Evolutionary conservation across 495 filamentous ascomycete species (phyloP), one percentile per base, ranked within the genome.

Genomic region (Neurospora cerealis): DNA sequence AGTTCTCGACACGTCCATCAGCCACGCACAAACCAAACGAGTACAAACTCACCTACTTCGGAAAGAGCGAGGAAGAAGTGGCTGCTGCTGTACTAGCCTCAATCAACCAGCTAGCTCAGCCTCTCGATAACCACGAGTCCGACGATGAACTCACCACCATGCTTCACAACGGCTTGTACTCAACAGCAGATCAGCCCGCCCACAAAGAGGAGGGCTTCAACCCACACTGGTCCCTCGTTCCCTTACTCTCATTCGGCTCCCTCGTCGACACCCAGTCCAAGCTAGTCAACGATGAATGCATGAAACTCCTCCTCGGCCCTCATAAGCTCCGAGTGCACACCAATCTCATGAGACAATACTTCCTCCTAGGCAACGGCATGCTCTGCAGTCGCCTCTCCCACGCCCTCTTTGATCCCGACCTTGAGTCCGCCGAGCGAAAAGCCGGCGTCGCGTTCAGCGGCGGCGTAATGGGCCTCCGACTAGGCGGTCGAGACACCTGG

Each of bases 381-480:
- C 96, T 98, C 79, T 87, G 89, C 40, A 89, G 91, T 40, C 89
- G 90, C 8, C 88, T 99, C 24, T 90, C 91, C 3, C 88, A 94
- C 72, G 92, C 94, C 4, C 88, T 99, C 3, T 98, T 99, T 80
- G 90, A 93, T 72, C 89, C 94, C 0, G 91, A 96, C n/a, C 88
- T 94, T 70, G 89, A 91, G 69, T 91, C 91, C 24, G 92, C 93
- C 42, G 93, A 97, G 75, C 87, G 92, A 70, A 87, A 87, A 69
- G 79, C 86, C 19, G 92, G 93, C 5, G 88, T 90, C 28, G 86
- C 91, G 19, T 87, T 91, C 5, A 89, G 86, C 41, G 91, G 91
- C 13, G 91, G 90, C 10, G 85, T 86, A 69, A 95, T 96, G 84
- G 96, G 96, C 3, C 85, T 98, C 44, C 90, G 92, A 11, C 81